Evolutionary conservation across 225 moss, liverwort and hornwort species (phyloP), one percentile per base, ranked within the genome.

Genomic region (Marchantia paleacea): DNA sequence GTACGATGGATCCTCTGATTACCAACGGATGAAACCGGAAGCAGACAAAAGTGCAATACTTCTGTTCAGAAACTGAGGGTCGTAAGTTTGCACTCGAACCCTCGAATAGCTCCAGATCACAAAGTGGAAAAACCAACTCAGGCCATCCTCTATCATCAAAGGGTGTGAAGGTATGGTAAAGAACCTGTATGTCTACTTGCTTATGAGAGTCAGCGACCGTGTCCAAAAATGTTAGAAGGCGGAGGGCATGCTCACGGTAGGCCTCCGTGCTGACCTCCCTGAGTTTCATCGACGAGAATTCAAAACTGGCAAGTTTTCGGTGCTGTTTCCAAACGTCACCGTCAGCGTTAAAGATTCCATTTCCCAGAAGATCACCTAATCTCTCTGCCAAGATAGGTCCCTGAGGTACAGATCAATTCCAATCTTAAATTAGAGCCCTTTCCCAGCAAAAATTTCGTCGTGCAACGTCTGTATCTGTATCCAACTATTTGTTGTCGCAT

Each of bases 291-390:
- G 76, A 78, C 12, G 69, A 65, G 13, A 82, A 82, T 51, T 82
- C 82, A 31, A 69, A 68, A 69, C 76, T 60, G 69, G 82, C 67
- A 68, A 76, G 58, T 30, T 77, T 76, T 54, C 77, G 66, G 1
- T 82, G 82, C 67, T 75, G 53, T 28, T 52, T 76, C 82, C 82
- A 82, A 11, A 58, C 22, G 28, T 76, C 53, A 19, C 76, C 82
- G 50, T 82, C 82, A 22, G 77, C 29, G 54, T 48, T 48, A 52
- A 82, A 78, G 15, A 82, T 82, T 30, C 82, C 77, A 53, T 64
- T 26, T 29, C 77, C 82, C 6, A 82, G 28, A 52, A 82, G 30
- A 39, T 82, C 82, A 4, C 15, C 14, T 4, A 69, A 19, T 67
- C 15, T 52, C 12, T 79, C 52, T 12, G 22, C 3, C 52, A 24